These are phyloP conservation scores for Sicyos baderoa DNA, from an alignment of 306 rosid genomes.

Conservation along the genomic window DNA sequence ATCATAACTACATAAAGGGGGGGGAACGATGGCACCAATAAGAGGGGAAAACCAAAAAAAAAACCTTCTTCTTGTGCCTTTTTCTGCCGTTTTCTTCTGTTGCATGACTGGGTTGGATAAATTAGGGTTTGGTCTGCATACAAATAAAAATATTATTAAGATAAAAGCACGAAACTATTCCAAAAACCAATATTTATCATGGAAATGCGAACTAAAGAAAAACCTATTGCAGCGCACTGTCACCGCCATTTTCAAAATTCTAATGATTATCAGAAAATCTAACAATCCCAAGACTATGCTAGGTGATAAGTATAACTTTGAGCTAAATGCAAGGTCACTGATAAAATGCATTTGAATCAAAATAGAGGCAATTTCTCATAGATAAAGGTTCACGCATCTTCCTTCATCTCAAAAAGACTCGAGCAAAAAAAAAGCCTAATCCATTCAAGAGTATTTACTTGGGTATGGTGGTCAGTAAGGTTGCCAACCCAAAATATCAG, in stretches of 20 bases:
- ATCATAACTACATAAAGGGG: too few species aligned
- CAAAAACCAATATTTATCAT: conserved; percentile 8
- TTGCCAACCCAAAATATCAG: not conserved
- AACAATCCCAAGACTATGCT: not conserved
- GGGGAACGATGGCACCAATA: too few species aligned
- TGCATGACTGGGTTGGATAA: conserved; percentile 27
- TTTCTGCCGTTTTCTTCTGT: conserved; percentile 58
- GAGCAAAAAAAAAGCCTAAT: not conserved
- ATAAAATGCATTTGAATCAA: not conserved
- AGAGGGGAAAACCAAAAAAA: not conserved
- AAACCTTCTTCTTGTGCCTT: conserved; percentile 77
- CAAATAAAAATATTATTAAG: conserved; percentile 9
- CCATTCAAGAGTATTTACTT: conserved; percentile 4
- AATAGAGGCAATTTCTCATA: not conserved
- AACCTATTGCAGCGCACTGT: not conserved
- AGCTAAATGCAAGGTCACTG: not conserved
- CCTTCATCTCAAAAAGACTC: not conserved
- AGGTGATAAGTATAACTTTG: not conserved
- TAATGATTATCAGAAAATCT: not conserved
- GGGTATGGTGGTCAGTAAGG: conserved; percentile 2
- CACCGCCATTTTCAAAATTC: not conserved
- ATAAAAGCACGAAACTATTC: not conserved
- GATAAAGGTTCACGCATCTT: conserved; percentile 2
- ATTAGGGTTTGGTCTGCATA: conserved; percentile 46
- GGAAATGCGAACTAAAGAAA: not conserved